These are phyloP conservation scores for Cladochytrium replicatum DNA, from an alignment of 192 early-diverging fungal genomes.

Conservation along the genomic window DNA sequence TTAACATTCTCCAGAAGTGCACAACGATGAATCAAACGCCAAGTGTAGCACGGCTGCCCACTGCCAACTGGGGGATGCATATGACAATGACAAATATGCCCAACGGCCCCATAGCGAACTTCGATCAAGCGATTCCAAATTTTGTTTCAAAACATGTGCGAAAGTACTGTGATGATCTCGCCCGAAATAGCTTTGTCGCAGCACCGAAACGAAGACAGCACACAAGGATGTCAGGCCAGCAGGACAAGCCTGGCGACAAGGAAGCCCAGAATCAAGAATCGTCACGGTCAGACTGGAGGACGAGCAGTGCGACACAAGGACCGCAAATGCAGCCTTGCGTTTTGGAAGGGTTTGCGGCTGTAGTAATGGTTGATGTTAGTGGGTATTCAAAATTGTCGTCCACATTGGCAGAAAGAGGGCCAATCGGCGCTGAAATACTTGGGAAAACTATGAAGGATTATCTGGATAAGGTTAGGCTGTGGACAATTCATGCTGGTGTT, in stretches of 20 bases:
- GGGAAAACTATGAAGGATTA: constrained; percentile 42
- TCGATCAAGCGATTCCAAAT: constrained; percentile 30
- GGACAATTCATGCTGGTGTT: not conserved
- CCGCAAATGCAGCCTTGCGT: constrained; percentile 20
- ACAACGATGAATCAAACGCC: no score
- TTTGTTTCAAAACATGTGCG: constrained; percentile 38
- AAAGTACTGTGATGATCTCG: constrained; percentile 15
- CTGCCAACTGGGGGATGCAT: no score
- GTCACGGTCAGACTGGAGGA: not conserved
- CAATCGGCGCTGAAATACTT: constrained; percentile 34
- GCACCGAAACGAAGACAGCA: not conserved
- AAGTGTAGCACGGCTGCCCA: no score
- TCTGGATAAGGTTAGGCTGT: constrained; percentile 32
- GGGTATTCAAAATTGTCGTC: constrained; percentile 36
- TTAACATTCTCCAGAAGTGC: no score
- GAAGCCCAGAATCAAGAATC: not conserved
- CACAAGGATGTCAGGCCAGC: not conserved
- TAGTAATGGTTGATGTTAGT: constrained; percentile 42
- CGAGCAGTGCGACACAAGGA: no score
- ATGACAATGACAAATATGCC: no score
- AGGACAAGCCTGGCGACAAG: not conserved
- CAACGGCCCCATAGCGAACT: no score
- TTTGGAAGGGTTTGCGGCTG: constrained; percentile 25
- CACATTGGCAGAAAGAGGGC: constrained; percentile 30
- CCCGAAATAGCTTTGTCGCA: not conserved